Evolutionary conservation across 345 rosid genomes (phyloP), one percentile per base, ranked within the genome.

Genomic region (Gossypium anomalum): DNA sequence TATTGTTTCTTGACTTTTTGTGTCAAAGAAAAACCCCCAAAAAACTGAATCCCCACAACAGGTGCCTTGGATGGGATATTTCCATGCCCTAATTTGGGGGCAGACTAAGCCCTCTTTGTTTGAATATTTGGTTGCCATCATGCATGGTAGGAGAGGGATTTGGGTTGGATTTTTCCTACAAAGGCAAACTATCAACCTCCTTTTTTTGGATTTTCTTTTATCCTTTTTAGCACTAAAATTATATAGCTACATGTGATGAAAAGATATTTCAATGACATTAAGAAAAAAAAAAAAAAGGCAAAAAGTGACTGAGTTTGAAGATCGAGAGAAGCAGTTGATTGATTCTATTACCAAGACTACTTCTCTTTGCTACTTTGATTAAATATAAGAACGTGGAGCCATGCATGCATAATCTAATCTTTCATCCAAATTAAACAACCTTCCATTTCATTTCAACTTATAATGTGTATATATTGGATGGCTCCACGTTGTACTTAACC

Each of bases 401-500:
- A 53, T 53, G 22, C 60, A 55, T 9, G 3, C 51, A 0, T 8
- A 8, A 55, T 55, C 9, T 19, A 7, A 17, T 19, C 22, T 55
- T 55, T 55, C 19, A 55, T 25, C 2, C 59, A n/a, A n/a, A 9
- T 55, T 55, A n/a, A 55, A 55, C 59, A 55, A 6, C 7, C 19
- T 5, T 48, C 52, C 16, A 48, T 16, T 48, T 48, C 52, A 48
- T 48, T 48, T 48, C 16, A 48, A 14, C 52, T 48, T 48, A 34
- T 34, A 34, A 34, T 4, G 38, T 0, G 38, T 34, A 1, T 34
- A 34, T 34, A 34, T 34, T 34, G 0, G 38, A 34, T 34, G 41
- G 41, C n/a, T n/a, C n/a, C n/a, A n/a, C 4, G 34, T 29, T 3
- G 0, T 29, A 3, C 4, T 29, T 29, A 3, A 29, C 0, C 0